Conservation (phyloP, 2,329 filamentous ascomycete species). For the Ilyonectria destructans region DNA sequence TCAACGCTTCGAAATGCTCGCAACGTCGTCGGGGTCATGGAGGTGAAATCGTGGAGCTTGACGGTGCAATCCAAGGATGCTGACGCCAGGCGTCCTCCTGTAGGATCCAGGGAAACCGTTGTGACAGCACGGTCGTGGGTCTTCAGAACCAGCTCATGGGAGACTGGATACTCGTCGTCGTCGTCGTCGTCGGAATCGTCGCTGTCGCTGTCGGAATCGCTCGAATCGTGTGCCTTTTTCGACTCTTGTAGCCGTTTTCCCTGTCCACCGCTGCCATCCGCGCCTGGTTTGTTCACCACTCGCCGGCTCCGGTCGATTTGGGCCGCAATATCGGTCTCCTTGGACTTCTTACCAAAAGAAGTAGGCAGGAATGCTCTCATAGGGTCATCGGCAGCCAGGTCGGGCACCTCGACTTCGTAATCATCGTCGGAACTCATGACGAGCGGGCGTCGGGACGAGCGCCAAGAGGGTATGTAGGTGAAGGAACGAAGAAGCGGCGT, state of each 20-base stretch:
- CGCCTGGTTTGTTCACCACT: conserved; percentile 50
- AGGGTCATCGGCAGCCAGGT: conserved; percentile 75
- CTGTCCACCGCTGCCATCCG: conserved; percentile 32
- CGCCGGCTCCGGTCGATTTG: conserved; percentile 88
- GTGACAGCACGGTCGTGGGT: conserved; percentile 93
- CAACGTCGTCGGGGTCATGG: conserved; percentile 95
- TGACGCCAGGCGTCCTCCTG: conserved; percentile 89
- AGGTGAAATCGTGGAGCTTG: conserved; percentile 95
- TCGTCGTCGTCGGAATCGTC: conserved; percentile 72
- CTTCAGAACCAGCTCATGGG: conserved; percentile 93
- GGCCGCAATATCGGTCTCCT: conserved; percentile 80
- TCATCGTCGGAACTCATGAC: conserved; percentile 75
- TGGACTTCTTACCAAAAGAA: conserved; percentile 88
- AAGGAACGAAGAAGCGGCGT: conserved; percentile 37
- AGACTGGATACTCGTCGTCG: conserved; percentile 90
- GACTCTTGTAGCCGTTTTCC: conserved; percentile 37
- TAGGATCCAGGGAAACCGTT: conserved; percentile 85
- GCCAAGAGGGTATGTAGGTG: conserved; percentile 30
- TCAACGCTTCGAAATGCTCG: conserved; percentile 95
- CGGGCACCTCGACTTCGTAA: conserved; percentile 69
- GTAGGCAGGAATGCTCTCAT: conserved; percentile 85
- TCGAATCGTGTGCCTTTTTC: conserved; percentile 61
- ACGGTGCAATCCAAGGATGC: conserved; percentile 92
- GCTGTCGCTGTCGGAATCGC: conserved; percentile 62
- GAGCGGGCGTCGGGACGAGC: conserved; percentile 30